Evolutionary conservation across 176 grass and related monocot genomes (phyloP).

Genomic region (Luzula sylvatica): DNA sequence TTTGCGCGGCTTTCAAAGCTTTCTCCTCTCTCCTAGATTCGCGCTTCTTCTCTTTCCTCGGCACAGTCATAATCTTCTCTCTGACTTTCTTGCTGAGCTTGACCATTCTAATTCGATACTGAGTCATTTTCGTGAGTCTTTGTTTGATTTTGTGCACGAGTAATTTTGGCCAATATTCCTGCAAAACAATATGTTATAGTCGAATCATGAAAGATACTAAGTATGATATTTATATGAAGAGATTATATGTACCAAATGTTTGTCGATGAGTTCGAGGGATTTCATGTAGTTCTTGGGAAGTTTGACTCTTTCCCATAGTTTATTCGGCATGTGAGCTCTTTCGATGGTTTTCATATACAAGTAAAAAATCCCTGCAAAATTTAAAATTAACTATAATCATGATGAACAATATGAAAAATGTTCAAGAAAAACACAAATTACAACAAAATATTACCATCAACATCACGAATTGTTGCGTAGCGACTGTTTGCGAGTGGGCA

Average conservation of each 20-base stretch:
- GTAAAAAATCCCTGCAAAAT: slow-evolving; percentile 69
- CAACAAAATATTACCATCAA: slow-evolving; percentile 35
- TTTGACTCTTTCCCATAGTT: slow-evolving; percentile 91
- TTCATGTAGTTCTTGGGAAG: slow-evolving; percentile 89
- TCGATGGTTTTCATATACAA: slow-evolving; percentile 99
- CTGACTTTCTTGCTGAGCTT: slow-evolving; percentile 95
- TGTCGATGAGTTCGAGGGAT: slow-evolving; percentile 69
- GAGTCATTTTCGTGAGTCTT: slow-evolving; percentile 91
- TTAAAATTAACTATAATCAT: not conserved
- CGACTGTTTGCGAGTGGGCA: slow-evolving; percentile 92
- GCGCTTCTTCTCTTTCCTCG: slow-evolving; percentile 55
- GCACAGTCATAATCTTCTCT: slow-evolving; percentile 90
- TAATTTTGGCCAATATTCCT: slow-evolving; percentile 95
- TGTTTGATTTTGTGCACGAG: slow-evolving; percentile 96
- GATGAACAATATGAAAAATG: not conserved
- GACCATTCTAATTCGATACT: slow-evolving; percentile 89
- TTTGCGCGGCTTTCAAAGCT: slow-evolving; percentile 64
- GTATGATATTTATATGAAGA: not conserved
- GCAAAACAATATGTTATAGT: not conserved
- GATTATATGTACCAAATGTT: slow-evolving; percentile 52
- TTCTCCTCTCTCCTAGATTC: slow-evolving; percentile 61
- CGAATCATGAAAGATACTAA: not conserved
- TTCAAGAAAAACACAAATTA: not conserved
- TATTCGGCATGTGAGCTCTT: slow-evolving; percentile 86
- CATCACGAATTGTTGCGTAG: slow-evolving; percentile 81